phyloP scores from a whole-genome alignment of 352 stramenopile genomes.

The Plasmopara muralis region DNA sequence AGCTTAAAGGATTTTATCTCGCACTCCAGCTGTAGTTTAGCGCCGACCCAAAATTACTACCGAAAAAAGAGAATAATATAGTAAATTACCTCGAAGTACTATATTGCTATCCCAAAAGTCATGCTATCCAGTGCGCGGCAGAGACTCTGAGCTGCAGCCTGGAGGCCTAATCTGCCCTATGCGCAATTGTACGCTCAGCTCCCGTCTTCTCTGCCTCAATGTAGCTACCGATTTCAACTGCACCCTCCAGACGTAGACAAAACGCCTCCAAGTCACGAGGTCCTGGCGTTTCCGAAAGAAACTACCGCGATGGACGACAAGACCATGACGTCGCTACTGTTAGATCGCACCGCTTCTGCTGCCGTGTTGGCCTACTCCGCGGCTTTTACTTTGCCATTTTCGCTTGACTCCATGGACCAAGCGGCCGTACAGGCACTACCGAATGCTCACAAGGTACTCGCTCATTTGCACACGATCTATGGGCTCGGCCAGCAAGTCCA shows the following conservation, averaged over 20 bases:
- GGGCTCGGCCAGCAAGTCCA: conserved; percentile 36
- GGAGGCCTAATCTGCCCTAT: conserved; percentile 5
- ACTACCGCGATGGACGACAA: conserved; percentile 18
- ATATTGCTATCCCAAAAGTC: too few relatives aligned
- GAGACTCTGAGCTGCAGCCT: conserved; percentile 5
- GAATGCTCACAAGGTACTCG: conserved; percentile 30
- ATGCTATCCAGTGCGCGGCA: conserved; percentile 1
- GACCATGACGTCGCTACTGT: conserved; percentile 1
- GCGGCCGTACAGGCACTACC: conserved; percentile 17
- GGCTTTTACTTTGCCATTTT: conserved; percentile 16
- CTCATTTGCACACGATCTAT: conserved; percentile 31
- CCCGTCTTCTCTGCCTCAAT: conserved; percentile 9
- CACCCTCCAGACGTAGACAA: background rate
- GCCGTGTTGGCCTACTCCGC: conserved; percentile 1
- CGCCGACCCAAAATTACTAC: too few relatives aligned
- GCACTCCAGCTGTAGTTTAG: too few relatives aligned
- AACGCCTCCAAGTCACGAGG: conserved; percentile 5
- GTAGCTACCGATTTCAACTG: conserved; percentile 9
- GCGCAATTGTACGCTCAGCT: conserved; percentile 1
- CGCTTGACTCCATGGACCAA: conserved; percentile 21
- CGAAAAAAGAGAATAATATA: too few relatives aligned
- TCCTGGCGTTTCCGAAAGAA: conserved; percentile 11
- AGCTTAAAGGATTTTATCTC: too few relatives aligned
- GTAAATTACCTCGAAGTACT: too few relatives aligned
- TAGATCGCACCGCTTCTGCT: conserved; percentile 4